Base-by-base conservation (phyloP, 2,329 filamentous ascomycete genomes). In the Podosphaera aphanis region DNA sequence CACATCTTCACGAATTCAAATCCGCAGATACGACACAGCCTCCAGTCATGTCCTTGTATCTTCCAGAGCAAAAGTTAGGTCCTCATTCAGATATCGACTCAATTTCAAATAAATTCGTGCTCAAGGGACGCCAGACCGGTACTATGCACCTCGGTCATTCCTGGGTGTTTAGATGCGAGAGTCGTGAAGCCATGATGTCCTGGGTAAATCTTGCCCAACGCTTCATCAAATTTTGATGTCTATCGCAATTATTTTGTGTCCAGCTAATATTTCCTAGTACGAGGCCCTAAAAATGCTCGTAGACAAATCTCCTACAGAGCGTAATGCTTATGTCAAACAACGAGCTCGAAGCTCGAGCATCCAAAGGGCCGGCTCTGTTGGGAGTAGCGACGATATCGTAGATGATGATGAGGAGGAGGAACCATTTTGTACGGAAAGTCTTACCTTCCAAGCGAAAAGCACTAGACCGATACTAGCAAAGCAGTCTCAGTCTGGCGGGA, bases 1-100 rank as follows among this genome's bases (percentile, higher is more conserved):
- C 90, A 47, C 90, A 98, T 63, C 71, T 98, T 19, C 90, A 98
- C 65, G 90, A 98, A 63, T 98, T 95, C 72, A 94, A 93, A 61
- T 93, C 85, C n/a, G 84, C 85, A 53, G 88, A 95, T 63, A 86
- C 88, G 60, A 80, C 74, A 49, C 83, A 90, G 62, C 79, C 82
- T 35, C 90, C 90, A 0, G 75, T 95, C 59, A 94, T 98, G 88
- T 95, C 90, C 37, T 69, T 98, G 47, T 93, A 90, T 59, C 73
- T 98, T 23, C 82, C 82, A 5, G 90, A 95, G 55, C 90, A 95
- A 63, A 94, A 93, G 60, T 71, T 98, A 47, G 90, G 90, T 33
- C 92, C 86, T 31, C 85, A 92, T 59, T 94, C 88, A 8, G 73
- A 76, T 49, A 74, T 77, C 48, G 78, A 75, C 43, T 86, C 83